A percentile compares a stretch with the other conserved stretches of the same genome.
These are phyloP conservation scores for Metarhizium anisopliae DNA, from an alignment of 2,329 filamentous ascomycete genomes.

Conservation along the genomic window DNA sequence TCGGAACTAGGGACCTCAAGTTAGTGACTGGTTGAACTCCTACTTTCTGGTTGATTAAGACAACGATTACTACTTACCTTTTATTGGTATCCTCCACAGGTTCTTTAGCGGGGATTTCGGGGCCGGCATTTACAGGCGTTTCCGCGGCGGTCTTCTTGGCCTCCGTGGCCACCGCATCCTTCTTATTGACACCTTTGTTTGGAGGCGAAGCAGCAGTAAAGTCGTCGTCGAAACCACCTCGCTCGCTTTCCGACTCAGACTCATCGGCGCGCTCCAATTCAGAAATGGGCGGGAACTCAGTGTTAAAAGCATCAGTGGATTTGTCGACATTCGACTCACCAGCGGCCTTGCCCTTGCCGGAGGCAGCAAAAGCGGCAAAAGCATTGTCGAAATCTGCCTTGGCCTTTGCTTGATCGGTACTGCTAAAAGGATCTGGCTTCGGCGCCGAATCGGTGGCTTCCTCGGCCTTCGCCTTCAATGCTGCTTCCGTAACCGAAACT, in stretches of 20 bases:
- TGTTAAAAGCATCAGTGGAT: slow-evolving; percentile 46
- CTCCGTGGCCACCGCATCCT: slow-evolving; percentile 2
- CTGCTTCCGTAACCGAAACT: slow-evolving; percentile 8
- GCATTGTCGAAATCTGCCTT: slow-evolving; percentile 81
- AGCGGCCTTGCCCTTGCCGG: slow-evolving; percentile 41
- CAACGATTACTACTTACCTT: slow-evolving; percentile 14
- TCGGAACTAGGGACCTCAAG: slow-evolving; percentile 14
- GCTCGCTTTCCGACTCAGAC: slow-evolving; percentile 71
- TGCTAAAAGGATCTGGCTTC: slow-evolving; percentile 40
- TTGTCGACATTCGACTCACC: slow-evolving; percentile 31
- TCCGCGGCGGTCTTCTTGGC: not conserved
- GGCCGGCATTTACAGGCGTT: not conserved
- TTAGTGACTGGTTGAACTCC: not conserved
- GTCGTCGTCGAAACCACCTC: slow-evolving; percentile 86
- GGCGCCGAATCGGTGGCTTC: slow-evolving; percentile 9
- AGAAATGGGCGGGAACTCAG: slow-evolving; percentile 90
- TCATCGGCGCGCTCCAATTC: slow-evolving; percentile 74
- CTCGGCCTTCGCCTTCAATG: slow-evolving; percentile 10
- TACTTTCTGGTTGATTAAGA: not conserved
- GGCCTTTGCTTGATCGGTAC: slow-evolving; percentile 47
- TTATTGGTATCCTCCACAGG: slow-evolving; percentile 12
- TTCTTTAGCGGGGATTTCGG: slow-evolving; percentile 17
- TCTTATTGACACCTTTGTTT: slow-evolving; percentile 20
- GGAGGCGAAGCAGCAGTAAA: slow-evolving; percentile 60
- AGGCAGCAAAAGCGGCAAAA: slow-evolving; percentile 63